A percentile compares a stretch with the other conserved stretches of the same genome.
Evolutionary conservation across 2,329 filamentous ascomycete species (phyloP).

Genomic region (Colletotrichum tropicicola): DNA sequence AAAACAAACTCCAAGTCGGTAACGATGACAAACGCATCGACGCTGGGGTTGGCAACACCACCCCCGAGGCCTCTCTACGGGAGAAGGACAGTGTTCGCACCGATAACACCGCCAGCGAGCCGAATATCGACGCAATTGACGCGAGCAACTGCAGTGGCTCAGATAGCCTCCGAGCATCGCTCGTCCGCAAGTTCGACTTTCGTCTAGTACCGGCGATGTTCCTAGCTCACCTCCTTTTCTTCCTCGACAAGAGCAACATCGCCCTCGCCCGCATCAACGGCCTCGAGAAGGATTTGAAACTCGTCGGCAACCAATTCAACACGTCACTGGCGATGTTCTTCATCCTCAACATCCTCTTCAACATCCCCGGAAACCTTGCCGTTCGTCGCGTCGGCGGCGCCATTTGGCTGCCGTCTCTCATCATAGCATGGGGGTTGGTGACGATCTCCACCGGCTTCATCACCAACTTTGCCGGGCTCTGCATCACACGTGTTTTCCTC

Average conservation of each 20-base stretch:
- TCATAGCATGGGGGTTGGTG: slow-evolving; percentile 35
- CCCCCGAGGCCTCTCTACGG: not conserved
- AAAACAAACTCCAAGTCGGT: not conserved
- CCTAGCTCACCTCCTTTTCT: slow-evolving; percentile 26
- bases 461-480: slow-evolving; percentile 33
- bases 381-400: slow-evolving; percentile 34
- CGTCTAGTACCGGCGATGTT: slow-evolving; percentile 28
- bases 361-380: slow-evolving; percentile 35
- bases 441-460: slow-evolving; percentile 34
- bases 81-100: not conserved
- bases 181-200: slow-evolving; percentile 28
- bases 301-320: slow-evolving; percentile 29
- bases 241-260: slow-evolving; percentile 30
- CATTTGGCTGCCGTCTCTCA: slow-evolving; percentile 30
- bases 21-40: not conserved
- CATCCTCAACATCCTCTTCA: slow-evolving; percentile 34
- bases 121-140: not conserved
- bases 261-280: slow-evolving; percentile 32
- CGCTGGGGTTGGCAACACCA: not conserved
- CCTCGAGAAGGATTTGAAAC: slow-evolving; percentile 22
- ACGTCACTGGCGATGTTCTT: slow-evolving; percentile 35
- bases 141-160: not conserved
- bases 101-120: not conserved
- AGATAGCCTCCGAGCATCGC: not conserved
- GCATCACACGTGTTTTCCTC: slow-evolving; percentile 33